These are phyloP conservation scores for Prunus kanzakura DNA, from an alignment of 306 rosid genomes.

Conservation along the genomic window DNA sequence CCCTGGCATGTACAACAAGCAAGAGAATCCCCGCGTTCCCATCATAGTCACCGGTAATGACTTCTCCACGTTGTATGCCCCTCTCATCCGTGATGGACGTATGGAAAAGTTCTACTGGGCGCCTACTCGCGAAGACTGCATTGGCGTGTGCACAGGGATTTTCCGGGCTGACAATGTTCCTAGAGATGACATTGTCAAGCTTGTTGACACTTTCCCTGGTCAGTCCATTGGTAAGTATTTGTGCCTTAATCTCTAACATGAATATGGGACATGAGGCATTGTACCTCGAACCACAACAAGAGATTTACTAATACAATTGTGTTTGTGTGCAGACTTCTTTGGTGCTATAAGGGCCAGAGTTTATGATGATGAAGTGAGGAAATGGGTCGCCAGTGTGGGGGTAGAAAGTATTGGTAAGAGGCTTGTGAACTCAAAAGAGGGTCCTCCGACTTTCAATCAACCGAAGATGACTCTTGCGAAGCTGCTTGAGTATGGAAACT, in stretches of 20 bases:
- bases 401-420: constrained; percentile 52
- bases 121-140: constrained; percentile 63
- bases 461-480: constrained; percentile 48
- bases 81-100: constrained; percentile 80
- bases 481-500: constrained; percentile 62
- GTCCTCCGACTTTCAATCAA: constrained; percentile 62
- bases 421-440: constrained; percentile 77
- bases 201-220: constrained; percentile 71
- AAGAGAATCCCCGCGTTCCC: constrained; percentile 72
- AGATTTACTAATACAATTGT: neutral
- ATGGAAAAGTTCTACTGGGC: constrained; percentile 91
- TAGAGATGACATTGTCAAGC: constrained; percentile 45
- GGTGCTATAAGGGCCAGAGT: constrained; percentile 79
- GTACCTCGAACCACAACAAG: neutral
- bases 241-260: neutral
- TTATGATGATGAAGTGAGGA: constrained; percentile 72
- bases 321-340: constrained; percentile 51
- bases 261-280: neutral
- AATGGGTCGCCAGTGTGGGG: constrained; percentile 54
- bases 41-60: constrained; percentile 67
- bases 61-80: constrained; percentile 75
- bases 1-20: constrained; percentile 78
- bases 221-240: constrained; percentile 62
- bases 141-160: constrained; percentile 72
- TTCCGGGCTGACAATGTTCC: constrained; percentile 46